These are phyloP conservation scores for Komagataella kurtzmanii DNA, from an alignment of 805 yeast species.

Conservation along the genomic window DNA sequence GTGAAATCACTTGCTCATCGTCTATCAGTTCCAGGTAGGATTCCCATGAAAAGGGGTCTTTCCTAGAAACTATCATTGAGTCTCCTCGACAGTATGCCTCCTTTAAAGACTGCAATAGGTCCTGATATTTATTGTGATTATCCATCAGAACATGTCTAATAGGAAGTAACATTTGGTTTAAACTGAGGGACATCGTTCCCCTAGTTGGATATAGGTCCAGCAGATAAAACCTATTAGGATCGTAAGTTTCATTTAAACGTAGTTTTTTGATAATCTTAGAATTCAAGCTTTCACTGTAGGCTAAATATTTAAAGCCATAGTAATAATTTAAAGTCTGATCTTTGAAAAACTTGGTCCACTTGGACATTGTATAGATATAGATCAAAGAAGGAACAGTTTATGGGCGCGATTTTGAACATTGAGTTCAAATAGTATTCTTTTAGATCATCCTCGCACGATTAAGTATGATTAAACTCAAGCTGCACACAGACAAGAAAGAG, in stretches of 20 bases:
- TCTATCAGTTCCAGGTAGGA: constrained; percentile 30
- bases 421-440: no score
- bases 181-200: constrained; percentile 45
- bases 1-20: constrained; percentile 27
- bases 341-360: background rate
- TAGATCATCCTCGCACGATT: background rate
- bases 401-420: background rate
- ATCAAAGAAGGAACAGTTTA: background rate
- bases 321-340: background rate
- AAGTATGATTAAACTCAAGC: background rate
- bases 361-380: background rate
- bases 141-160: constrained; percentile 52
- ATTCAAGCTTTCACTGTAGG: background rate
- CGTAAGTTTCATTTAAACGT: constrained; percentile 19
- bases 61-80: constrained; percentile 15
- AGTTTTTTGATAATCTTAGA: constrained; percentile 29
- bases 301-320: background rate
- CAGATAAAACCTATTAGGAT: constrained; percentile 27
- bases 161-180: constrained; percentile 53
- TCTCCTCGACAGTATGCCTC: background rate
- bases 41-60: constrained; percentile 59
- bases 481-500: background rate
- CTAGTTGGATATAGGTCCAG: constrained; percentile 50
- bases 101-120: background rate
- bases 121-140: constrained; percentile 18